Evolutionary conservation across 805 yeast genomes (phyloP), one percentile per base, ranked within the genome.

Genomic region (Ogataea paraovalis): DNA sequence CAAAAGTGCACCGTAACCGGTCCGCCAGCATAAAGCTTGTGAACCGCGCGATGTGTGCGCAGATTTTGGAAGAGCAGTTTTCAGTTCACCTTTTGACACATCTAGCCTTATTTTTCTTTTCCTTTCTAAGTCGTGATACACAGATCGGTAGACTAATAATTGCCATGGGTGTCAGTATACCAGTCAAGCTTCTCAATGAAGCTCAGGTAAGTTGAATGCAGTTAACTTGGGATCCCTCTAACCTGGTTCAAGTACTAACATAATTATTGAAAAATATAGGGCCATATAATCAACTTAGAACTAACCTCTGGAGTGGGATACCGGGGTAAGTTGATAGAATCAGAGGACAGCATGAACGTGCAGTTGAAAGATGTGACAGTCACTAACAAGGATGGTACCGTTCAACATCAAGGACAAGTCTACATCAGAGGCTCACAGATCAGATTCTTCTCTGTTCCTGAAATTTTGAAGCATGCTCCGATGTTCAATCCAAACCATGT

Each of bases 311-410:
- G 98, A 2, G 91, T 86, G 53, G 79, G 86, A 0, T 92, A 92
- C 62, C 74, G 96, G 33, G 99, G 99, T 2, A 89, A 85, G 62
- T 75, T 92, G 41, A 64, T 85, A 3, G 96, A 86, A 60, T 83
- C 75, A 41, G 97, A 92, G 68, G 98, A 92, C 59, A 91, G 85
- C 65, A 94, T 92, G 98, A 92, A 92, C 63, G 80, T 92, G 22
- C 95, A 91, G 51, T 67, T 92, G 43, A 72, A 79, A 53, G 96
- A 92, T 61, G 95, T 86, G 37, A 79, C 85, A 1, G 82, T 86
- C 42, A 91, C 97, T 0, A 79, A 82, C 23, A 70, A 82, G 39
- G 85, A 88, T 45, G 96, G 97, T 3, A 73, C 75, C 41, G 85
- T 86, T 3, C 73, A 85, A 1, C 85, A 84, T 55, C 75, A 88